Percentiles rank a stretch among this genome's conserved stretches.
Evolutionary conservation across 352 stramenopile genomes (phyloP).

Genomic region (Globisporangium nunn): DNA sequence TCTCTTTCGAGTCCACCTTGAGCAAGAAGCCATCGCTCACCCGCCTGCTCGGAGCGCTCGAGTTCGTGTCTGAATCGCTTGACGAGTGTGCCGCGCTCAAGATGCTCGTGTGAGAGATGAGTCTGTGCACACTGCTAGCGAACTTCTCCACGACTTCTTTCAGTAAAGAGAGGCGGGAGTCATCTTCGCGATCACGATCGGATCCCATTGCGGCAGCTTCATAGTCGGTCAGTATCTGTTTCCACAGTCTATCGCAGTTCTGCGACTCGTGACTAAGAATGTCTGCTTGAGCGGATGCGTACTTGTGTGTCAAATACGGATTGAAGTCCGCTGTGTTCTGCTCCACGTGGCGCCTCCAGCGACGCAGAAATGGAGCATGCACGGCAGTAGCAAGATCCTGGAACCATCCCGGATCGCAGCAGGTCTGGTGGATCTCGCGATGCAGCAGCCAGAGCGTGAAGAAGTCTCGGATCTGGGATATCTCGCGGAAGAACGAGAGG

Average conservation of each 20-base stretch:
- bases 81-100: not conserved
- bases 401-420: slow-evolving; percentile 27
- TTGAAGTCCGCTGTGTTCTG: slow-evolving; percentile 58
- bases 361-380: slow-evolving; percentile 34
- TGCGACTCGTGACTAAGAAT: slow-evolving; percentile 41
- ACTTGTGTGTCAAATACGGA: slow-evolving; percentile 51
- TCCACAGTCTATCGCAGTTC: slow-evolving; percentile 48
- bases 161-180: slow-evolving; percentile 40
- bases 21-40: slow-evolving; percentile 26
- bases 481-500: slow-evolving; percentile 48
- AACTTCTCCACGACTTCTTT: slow-evolving; percentile 75
- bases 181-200: slow-evolving; percentile 26
- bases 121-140: slow-evolving; percentile 69
- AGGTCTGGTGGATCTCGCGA: slow-evolving; percentile 36
- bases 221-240: slow-evolving; percentile 38
- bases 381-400: slow-evolving; percentile 14
- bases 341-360: slow-evolving; percentile 37
- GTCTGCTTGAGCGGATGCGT: slow-evolving; percentile 41
- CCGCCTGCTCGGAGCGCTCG: not conserved
- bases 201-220: slow-evolving; percentile 16
- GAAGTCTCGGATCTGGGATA: slow-evolving; percentile 52
- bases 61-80: not conserved
- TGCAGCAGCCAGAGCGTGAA: slow-evolving; percentile 54
- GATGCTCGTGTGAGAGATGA: slow-evolving; percentile 22
- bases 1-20: slow-evolving; percentile 69